Base-by-base conservation (phyloP, 2,329 filamentous ascomycete genomes). In the Periconia sp. region DNA sequence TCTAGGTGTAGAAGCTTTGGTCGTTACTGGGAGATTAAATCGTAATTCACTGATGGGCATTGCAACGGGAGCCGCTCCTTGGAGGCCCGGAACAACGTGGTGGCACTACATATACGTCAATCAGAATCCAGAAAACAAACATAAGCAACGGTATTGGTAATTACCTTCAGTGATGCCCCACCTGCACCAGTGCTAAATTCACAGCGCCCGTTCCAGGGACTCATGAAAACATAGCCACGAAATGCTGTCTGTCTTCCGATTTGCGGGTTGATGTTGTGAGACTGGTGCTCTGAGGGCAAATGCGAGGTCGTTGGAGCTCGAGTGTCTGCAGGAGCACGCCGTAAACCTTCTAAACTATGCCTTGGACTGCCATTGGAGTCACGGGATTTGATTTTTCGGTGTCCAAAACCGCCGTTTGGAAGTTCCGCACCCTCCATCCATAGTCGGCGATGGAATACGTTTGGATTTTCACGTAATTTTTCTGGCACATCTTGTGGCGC, bases 191-290 rank as follows among this genome's bases (percentile, higher is more conserved):
- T 94, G 15, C 84, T 81, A 73, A 97, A 97, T 56, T 92, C 89
- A 75, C 93, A 97, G 41, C 83, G 83, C 15, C 91, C 90, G 56
- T 91, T 86, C 93, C 93, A 97, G 0, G 92, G 92, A 41, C 90
- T 94, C 18, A 80, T 77, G 69, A 97, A 97, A 1, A 85, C 83
- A 73, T 95, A 96, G 17, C 81, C 74, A 57, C 75, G 74, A 66
- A 86, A 88, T 31, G 81, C 81, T 0, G 85, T 79, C 19, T 63
- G 66, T 33, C 57, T 66, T 17, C 82, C 56, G 80, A 76, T 17
- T 76, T 81, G 55, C 40, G 66, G 64, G 3, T 67, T 65, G 10
- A 63, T 64, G 20, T 56, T 59, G 45, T 72, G 68, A 2, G 58
- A 31, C 52, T 71, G 69, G 33, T 64, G 64, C 3, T 68, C 61